These are phyloP conservation scores for Russula brevipes DNA, from an alignment of 768 basidiomycete genomes.

Conservation along the genomic window DNA sequence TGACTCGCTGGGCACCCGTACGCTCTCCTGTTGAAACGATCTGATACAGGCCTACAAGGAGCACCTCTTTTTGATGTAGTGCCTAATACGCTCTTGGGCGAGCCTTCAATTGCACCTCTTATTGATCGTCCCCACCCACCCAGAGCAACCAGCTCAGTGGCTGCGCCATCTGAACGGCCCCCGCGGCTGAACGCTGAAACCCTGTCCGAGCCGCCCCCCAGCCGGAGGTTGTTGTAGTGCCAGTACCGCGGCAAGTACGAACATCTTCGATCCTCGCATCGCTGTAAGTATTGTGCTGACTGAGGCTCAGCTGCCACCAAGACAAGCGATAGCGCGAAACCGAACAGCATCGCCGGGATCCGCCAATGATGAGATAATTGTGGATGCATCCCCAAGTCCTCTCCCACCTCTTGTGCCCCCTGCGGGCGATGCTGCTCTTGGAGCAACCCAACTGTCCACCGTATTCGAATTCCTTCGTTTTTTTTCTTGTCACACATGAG, in stretches of 20 bases:
- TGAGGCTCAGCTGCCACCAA: constrained; percentile 14
- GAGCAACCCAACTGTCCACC: constrained; percentile 12
- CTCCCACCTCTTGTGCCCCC: not conserved
- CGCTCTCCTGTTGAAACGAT: not conserved
- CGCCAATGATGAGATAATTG: not conserved
- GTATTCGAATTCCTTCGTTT: not conserved
- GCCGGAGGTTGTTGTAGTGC: not conserved
- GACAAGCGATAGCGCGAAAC: constrained; percentile 1
- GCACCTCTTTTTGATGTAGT: constrained; percentile 46
- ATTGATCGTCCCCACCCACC: not conserved
- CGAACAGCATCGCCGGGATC: not conserved
- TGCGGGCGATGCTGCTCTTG: not conserved
- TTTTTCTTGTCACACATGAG: too few relatives aligned
- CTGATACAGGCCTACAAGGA: constrained; percentile 21
- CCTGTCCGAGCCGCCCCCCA: not conserved
- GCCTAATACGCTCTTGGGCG: constrained; percentile 46
- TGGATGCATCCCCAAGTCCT: not conserved
- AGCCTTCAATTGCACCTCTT: constrained; percentile 34
- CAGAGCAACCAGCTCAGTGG: not conserved
- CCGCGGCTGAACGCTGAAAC: not conserved
- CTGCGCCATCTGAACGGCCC: not conserved
- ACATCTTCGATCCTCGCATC: not conserved
- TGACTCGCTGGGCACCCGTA: constrained; percentile 16
- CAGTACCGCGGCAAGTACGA: constrained; percentile 3
- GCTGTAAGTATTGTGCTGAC: not conserved